These are phyloP conservation scores for Agrostemma githago DNA, from an alignment of 148 eudicot genomes.

Conservation along the genomic window DNA sequence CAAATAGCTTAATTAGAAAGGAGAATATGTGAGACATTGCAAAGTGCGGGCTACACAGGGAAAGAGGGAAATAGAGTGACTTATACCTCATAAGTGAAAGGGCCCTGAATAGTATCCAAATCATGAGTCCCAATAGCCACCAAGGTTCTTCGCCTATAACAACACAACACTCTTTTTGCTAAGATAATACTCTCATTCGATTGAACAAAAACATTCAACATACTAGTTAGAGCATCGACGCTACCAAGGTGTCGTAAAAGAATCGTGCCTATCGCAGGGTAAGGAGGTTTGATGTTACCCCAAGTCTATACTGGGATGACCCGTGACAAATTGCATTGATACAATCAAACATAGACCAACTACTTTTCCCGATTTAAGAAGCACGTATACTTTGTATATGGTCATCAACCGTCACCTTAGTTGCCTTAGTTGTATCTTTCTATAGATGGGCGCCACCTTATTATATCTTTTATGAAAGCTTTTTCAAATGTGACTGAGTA, in stretches of 20 bases:
- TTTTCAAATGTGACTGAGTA: too few species aligned
- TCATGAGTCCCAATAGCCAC: conserved; percentile 99
- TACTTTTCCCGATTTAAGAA: not conserved
- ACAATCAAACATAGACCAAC: not conserved
- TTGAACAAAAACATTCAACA: not conserved
- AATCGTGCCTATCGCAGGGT: not conserved
- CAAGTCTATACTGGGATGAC: not conserved
- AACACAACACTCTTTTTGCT: conserved; percentile 2
- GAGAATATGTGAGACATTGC: not conserved
- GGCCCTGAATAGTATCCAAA: conserved; percentile 86
- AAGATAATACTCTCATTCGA: not conserved
- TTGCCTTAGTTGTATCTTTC: too few species aligned
- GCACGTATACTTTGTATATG: not conserved
- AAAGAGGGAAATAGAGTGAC: not conserved
- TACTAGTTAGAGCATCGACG: not conserved
- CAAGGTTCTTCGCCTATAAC: conserved; percentile 79
- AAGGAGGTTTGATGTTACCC: not conserved
- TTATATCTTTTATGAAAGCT: too few species aligned
- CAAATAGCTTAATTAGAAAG: not conserved
- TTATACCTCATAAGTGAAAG: conserved; percentile 92
- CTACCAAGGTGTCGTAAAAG: not conserved
- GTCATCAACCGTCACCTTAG: too few species aligned
- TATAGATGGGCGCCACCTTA: too few species aligned
- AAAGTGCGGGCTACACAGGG: not conserved
- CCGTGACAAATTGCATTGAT: not conserved